Evolutionary conservation across 108 stramenopile species (phyloP).

Genomic region (Nitzschia palea): DNA sequence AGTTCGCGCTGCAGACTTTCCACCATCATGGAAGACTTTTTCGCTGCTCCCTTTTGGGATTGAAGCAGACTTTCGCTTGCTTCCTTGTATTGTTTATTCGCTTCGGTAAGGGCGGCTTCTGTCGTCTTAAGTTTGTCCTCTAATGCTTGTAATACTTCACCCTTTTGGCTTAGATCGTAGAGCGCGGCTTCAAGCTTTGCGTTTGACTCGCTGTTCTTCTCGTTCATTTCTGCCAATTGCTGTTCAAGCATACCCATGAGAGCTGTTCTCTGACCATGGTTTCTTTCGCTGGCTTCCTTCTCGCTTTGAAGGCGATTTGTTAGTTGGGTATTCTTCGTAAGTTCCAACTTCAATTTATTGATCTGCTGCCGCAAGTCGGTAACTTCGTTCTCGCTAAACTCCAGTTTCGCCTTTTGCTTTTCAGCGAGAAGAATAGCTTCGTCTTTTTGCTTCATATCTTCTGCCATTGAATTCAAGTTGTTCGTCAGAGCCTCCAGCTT

Average conservation of each 20-base stretch:
- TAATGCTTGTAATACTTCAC: slow-evolving; percentile 51
- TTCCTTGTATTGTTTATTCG: slow-evolving; percentile 43
- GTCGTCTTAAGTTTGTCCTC: slow-evolving; percentile 54
- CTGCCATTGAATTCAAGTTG: slow-evolving; percentile 66
- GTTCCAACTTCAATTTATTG: slow-evolving; percentile 75
- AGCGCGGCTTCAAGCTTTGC: slow-evolving; percentile 76
- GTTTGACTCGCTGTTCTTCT: slow-evolving; percentile 67
- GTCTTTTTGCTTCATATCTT: slow-evolving; percentile 68
- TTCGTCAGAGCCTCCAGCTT: slow-evolving; percentile 60
- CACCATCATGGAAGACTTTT: slow-evolving; percentile 56
- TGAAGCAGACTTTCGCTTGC: slow-evolving; percentile 54
- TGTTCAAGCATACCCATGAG: slow-evolving; percentile 87
- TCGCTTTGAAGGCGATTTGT: slow-evolving; percentile 76
- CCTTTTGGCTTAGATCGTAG: slow-evolving; percentile 77
- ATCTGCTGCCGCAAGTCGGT: slow-evolving; percentile 63
- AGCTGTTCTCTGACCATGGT: slow-evolving; percentile 87
- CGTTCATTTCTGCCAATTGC: slow-evolving; percentile 82
- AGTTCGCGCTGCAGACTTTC: slow-evolving; percentile 73
- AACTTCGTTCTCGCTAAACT: slow-evolving; percentile 64
- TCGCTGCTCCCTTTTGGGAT: slow-evolving; percentile 52
- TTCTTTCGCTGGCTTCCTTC: slow-evolving; percentile 71
- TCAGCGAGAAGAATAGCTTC: slow-evolving; percentile 50
- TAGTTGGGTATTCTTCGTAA: slow-evolving; percentile 69
- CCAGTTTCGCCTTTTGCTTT: slow-evolving; percentile 59
- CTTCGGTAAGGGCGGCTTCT: slow-evolving; percentile 35